A percentile compares a stretch with the other conserved stretches of the same genome.
Conservation (phyloP, 2,329 filamentous ascomycete species). For the Podosphaera aphanis region DNA sequence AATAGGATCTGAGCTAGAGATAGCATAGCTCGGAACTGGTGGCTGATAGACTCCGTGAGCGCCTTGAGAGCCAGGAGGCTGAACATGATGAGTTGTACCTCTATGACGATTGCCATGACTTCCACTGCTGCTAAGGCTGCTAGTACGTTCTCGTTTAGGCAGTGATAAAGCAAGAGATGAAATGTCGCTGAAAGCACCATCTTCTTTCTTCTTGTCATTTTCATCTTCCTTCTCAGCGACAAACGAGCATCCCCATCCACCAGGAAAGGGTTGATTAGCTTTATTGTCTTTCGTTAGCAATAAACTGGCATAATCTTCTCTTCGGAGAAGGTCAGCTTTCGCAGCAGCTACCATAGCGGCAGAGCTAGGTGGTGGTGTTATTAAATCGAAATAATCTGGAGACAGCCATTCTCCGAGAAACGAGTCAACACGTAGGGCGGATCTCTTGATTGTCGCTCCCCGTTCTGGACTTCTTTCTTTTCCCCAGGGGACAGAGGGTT, state of each 20-base stretch:
- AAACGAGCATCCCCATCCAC: conserved; percentile 16
- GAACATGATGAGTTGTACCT: conserved; percentile 3
- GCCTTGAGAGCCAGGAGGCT: conserved; percentile 3
- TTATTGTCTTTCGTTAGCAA: conserved; percentile 8
- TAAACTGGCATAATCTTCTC: conserved; percentile 38
- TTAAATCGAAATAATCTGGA: conserved; percentile 78
- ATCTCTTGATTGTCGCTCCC: conserved; percentile 23
- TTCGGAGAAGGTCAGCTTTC: conserved; percentile 63
- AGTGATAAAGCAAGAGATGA: conserved; percentile 11
- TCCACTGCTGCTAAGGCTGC: conserved; percentile 15
- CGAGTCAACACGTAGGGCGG: conserved; percentile 60
- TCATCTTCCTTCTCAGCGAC: conserved; percentile 8
- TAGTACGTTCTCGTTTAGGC: conserved; percentile 15
- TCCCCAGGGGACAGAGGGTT: conserved; percentile 5
- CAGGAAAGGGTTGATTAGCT: conserved; percentile 18
- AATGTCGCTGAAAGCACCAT: conserved; percentile 9
- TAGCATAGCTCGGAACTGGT: conserved; percentile 60
- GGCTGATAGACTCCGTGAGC: conserved; percentile 37
- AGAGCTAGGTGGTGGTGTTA: conserved; percentile 69
- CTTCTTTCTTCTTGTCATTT: conserved; percentile 9
- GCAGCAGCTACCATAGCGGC: conserved; percentile 71
- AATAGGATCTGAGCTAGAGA: conserved; percentile 59
- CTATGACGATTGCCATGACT: conserved; percentile 10
- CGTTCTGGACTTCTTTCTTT: conserved; percentile 6
- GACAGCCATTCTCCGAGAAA: conserved; percentile 92